These are phyloP conservation scores for Ocimum tenuiflorum DNA, from an alignment of 257 asterid species.

Conservation along the genomic window DNA sequence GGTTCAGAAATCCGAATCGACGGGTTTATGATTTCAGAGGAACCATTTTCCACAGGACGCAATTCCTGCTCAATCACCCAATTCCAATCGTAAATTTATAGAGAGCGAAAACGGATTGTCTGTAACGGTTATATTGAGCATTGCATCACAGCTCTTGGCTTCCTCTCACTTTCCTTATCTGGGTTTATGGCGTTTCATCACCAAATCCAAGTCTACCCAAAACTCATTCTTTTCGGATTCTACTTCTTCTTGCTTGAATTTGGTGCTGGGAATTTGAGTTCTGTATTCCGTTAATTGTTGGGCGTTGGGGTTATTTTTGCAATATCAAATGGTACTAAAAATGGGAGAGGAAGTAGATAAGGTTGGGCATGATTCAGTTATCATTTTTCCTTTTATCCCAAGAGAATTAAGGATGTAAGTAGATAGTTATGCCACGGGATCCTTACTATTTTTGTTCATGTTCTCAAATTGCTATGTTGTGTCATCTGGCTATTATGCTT, in stretches of 20 bases:
- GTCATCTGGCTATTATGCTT: background rate
- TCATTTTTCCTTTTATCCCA: background rate
- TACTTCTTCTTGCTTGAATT: constrained; percentile 87
- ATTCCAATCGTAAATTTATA: constrained; percentile 19
- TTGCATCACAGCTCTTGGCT: constrained; percentile 87
- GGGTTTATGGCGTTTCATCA: constrained; percentile 75
- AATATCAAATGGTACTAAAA: too few relatives aligned
- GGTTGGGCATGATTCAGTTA: too few relatives aligned
- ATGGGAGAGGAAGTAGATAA: too few relatives aligned
- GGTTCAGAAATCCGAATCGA: background rate
- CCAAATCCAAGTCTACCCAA: constrained; percentile 88
- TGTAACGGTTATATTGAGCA: constrained; percentile 49
- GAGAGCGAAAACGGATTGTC: constrained; percentile 23
- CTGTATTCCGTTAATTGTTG: background rate
- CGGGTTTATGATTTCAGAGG: constrained; percentile 24
- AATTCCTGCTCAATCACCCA: constrained; percentile 22
- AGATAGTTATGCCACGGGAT: background rate
- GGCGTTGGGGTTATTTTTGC: too few relatives aligned
- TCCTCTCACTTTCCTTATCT: constrained; percentile 74
- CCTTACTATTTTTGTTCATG: background rate
- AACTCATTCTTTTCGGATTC: constrained; percentile 85
- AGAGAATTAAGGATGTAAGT: background rate
- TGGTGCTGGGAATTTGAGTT: constrained; percentile 55
- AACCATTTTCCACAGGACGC: constrained; percentile 15
- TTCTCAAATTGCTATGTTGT: background rate